phyloP scores from a whole-genome alignment of 768 basidiomycete species.

The Suillus subaureus region DNA sequence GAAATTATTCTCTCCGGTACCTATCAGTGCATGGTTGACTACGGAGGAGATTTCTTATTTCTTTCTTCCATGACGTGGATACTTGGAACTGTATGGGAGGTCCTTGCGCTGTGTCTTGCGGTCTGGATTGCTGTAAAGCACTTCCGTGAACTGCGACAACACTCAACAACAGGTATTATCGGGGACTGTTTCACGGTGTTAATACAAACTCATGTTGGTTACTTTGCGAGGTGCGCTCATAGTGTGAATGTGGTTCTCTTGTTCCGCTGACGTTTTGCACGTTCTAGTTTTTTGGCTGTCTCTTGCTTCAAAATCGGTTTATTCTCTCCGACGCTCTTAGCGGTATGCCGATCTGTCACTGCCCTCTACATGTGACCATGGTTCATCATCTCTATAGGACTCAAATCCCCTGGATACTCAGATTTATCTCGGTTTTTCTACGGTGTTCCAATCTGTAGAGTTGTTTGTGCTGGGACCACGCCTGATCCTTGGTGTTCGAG shows the following conservation, averaged over 20 bases:
- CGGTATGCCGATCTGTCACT: background rate
- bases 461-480: background rate
- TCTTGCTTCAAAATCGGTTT: background rate
- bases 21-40: background rate
- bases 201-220: background rate
- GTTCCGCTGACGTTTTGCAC: background rate
- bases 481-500: background rate
- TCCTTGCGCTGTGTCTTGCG: background rate
- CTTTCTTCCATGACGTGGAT: background rate
- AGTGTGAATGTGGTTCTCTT: background rate
- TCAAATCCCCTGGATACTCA: accelerated
- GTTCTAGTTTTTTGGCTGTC: background rate
- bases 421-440: background rate
- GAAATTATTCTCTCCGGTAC: background rate
- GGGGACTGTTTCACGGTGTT: background rate
- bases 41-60: background rate
- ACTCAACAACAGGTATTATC: background rate
- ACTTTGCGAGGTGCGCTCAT: background rate
- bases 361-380: background rate
- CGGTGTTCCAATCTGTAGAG: accelerated
- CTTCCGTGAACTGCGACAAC: background rate
- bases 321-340: background rate
- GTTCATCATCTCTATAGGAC: background rate
- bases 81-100: background rate
- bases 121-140: background rate